phyloP scores from a whole-genome alignment of 2,329 filamentous ascomycete genomes.

The Elsinoe ampelina region DNA sequence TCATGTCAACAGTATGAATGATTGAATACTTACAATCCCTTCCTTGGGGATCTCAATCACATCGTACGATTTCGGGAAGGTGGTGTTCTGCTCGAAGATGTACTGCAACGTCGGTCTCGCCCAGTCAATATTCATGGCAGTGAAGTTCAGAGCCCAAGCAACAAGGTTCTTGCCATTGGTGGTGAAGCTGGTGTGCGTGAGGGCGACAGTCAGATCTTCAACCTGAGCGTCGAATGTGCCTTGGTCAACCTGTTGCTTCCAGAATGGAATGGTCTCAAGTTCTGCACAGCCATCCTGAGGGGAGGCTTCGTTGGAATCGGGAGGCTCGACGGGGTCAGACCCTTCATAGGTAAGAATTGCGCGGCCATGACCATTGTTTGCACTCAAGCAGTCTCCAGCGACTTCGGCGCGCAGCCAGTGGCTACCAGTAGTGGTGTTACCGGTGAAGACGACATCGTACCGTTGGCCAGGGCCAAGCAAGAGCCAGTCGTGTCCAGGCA shows the following conservation, averaged over 20 bases:
- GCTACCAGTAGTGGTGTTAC: constrained; percentile 34
- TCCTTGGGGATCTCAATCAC: constrained; percentile 32
- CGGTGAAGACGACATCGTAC: constrained; percentile 39
- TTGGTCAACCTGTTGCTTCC: constrained; percentile 29
- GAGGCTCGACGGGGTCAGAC: constrained; percentile 17
- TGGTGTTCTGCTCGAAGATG: constrained; percentile 33
- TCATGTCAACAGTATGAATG: background rate
- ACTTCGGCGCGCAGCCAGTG: constrained; percentile 39
- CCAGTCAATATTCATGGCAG: constrained; percentile 36
- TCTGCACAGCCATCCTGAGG: constrained; percentile 25
- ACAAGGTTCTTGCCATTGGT: constrained; percentile 32
- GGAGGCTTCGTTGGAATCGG: constrained; percentile 19
- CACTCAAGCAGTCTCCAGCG: constrained; percentile 29
- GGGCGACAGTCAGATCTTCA: constrained; percentile 26
- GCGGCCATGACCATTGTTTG: constrained; percentile 26
- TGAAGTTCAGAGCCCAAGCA: constrained; percentile 28
- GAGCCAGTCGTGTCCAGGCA: constrained; percentile 23
- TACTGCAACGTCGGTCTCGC: constrained; percentile 37
- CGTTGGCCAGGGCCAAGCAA: constrained; percentile 37
- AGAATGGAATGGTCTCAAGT: constrained; percentile 25
- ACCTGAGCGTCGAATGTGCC: constrained; percentile 26
- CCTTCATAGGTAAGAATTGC: constrained; percentile 30
- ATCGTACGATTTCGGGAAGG: constrained; percentile 32
- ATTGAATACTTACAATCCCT: constrained; percentile 18
- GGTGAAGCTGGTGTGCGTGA: constrained; percentile 24